Percentiles rank a stretch among this genome's conserved stretches.
These are phyloP conservation scores for Trichoderma afroharzianum DNA, from an alignment of 2,329 filamentous ascomycete genomes.

Conservation along the genomic window DNA sequence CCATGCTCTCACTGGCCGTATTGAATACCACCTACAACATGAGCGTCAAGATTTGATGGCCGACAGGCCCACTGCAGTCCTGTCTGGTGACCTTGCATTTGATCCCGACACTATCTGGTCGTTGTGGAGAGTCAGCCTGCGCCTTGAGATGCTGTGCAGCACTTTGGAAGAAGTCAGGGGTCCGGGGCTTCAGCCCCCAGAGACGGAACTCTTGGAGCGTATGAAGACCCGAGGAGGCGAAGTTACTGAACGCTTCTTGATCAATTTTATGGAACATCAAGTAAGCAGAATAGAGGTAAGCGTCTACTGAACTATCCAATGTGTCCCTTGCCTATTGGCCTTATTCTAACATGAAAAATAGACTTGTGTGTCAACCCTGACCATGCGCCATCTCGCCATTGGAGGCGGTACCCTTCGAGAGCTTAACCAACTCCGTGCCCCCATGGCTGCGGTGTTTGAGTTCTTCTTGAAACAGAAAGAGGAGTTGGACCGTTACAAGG, in stretches of 20 bases:
- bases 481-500: conserved; percentile 61
- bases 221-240: conserved; percentile 69
- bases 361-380: conserved; percentile 77
- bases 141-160: conserved; percentile 90
- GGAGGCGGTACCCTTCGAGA: conserved; percentile 60
- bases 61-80: conserved; percentile 59
- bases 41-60: conserved; percentile 42
- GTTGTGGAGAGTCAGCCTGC: conserved; percentile 82
- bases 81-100: conserved; percentile 64
- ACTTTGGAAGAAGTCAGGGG: conserved; percentile 69
- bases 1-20: conserved; percentile 77
- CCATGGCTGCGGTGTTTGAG: conserved; percentile 69
- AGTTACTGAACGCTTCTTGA: conserved; percentile 80
- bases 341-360: conserved; percentile 32
- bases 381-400: conserved; percentile 72
- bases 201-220: conserved; percentile 75
- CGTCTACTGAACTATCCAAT: conserved; percentile 10
- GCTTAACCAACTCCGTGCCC: conserved; percentile 70
- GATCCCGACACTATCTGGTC: conserved; percentile 84
- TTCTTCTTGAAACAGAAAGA: conserved; percentile 58
- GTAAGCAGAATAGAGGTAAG: conserved; percentile 92
- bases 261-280: conserved; percentile 92
- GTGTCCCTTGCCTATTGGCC: not conserved
- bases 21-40: conserved; percentile 61
- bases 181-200: conserved; percentile 67